These are phyloP conservation scores for Citrullus colocynthis DNA, from an alignment of 306 rosid genomes.

Conservation along the genomic window DNA sequence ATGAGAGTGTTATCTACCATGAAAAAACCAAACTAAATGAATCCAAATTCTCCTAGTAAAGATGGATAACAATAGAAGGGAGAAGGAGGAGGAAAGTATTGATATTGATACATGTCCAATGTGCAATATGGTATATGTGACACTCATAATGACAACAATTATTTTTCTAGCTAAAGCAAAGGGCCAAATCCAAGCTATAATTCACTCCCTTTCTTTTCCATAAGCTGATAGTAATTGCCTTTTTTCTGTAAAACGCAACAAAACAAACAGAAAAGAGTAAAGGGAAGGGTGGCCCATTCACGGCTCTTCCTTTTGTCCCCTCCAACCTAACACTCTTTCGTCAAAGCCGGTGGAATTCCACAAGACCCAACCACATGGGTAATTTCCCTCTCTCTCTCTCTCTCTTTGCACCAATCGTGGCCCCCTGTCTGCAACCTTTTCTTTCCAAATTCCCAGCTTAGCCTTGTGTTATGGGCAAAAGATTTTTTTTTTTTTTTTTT, in stretches of 20 bases:
- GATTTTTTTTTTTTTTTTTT: neutral
- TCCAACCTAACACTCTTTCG: constrained; percentile 6
- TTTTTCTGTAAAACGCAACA: constrained; percentile 1
- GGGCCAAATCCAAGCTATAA: neutral
- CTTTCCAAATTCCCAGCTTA: constrained; percentile 1
- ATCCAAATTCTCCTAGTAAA: neutral
- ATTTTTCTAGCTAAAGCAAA: neutral
- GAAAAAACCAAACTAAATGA: neutral
- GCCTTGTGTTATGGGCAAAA: constrained; percentile 9
- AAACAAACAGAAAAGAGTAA: constrained; percentile 35
- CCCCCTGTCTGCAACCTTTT: neutral
- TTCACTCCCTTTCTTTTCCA: constrained; percentile 31
- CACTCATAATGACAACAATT: neutral
- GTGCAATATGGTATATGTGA: neutral
- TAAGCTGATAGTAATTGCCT: constrained; percentile 8
- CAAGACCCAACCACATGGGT: neutral
- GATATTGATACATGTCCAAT: neutral
- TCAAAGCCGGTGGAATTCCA: constrained; percentile 17
- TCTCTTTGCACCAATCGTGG: constrained; percentile 1
- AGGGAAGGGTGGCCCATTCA: constrained; percentile 35
- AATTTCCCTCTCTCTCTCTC: neutral
- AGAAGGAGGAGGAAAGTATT: neutral
- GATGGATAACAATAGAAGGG: neutral
- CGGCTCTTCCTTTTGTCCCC: constrained; percentile 57
- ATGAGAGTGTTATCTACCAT: neutral